Evolutionary conservation across 805 yeast species (phyloP).

Genomic region (Jamesozyma lodderae): DNA sequence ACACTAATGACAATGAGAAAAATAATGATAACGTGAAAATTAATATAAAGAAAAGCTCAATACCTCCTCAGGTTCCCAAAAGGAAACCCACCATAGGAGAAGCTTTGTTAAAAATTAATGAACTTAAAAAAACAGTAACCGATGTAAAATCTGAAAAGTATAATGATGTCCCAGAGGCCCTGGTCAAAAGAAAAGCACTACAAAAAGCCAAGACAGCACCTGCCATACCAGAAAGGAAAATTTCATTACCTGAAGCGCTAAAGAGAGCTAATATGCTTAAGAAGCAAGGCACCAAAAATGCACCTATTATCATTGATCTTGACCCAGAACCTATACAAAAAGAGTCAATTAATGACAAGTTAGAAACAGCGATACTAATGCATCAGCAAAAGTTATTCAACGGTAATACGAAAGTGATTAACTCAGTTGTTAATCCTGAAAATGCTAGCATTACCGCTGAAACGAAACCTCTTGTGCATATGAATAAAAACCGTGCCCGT

Average conservation of each 20-base stretch:
- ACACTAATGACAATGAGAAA: neutral
- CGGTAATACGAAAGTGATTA: neutral
- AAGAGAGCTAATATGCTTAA: conserved; percentile 15
- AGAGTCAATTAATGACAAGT: conserved; percentile 5
- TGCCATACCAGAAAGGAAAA: conserved; percentile 21
- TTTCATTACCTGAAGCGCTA: conserved; percentile 25
- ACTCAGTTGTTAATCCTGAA: neutral
- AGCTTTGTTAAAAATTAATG: conserved; percentile 11
- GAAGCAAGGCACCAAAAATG: no score
- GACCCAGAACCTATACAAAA: neutral
- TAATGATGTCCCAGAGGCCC: conserved; percentile 11
- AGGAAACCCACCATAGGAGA: conserved; percentile 15
- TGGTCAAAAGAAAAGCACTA: conserved; percentile 8
- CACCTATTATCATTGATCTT: no score
- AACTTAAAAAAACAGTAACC: conserved; percentile 3
- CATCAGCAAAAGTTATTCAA: conserved; percentile 2
- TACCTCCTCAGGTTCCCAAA: conserved; percentile 7
- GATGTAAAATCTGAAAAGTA: neutral
- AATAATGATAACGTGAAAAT: neutral
- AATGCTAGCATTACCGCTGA: conserved; percentile 1
- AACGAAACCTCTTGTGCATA: conserved; percentile 15
- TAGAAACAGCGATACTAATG: conserved; percentile 11
- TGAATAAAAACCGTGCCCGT: conserved; percentile 29
- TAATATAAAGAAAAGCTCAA: neutral
- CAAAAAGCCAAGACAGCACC: conserved; percentile 14